Percentiles rank a stretch among this genome's conserved stretches.
phyloP scores from a whole-genome alignment of 495 filamentous ascomycete species.

The Penicillium egyptiacum region DNA sequence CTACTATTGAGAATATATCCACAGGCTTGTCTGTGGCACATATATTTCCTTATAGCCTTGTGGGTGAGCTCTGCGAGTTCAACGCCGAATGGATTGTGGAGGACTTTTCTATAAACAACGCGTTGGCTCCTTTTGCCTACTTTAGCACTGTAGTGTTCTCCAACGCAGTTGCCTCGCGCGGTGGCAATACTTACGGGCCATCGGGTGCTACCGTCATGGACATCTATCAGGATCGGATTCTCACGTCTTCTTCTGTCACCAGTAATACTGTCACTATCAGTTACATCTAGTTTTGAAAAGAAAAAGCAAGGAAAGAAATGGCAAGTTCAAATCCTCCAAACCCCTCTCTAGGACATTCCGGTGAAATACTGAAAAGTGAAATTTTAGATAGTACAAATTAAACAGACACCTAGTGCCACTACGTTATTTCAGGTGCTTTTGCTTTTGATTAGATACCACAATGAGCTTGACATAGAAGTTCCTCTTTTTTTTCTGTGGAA shows the following conservation, averaged over 20 bases:
- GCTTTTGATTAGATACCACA: neutral
- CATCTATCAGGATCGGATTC: conserved; percentile 44
- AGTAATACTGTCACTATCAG: conserved; percentile 24
- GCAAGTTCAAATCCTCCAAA: neutral
- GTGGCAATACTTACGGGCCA: conserved; percentile 28
- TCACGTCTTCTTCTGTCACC: conserved; percentile 42
- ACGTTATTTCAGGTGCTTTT: neutral
- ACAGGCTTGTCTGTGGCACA: conserved; percentile 52
- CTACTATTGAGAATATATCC: conserved; percentile 50
- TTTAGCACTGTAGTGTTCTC: conserved; percentile 54
- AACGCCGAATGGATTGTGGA: conserved; percentile 67
- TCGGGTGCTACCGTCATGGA: conserved; percentile 46
- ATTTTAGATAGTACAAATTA: neutral
- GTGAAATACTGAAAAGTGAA: neutral
- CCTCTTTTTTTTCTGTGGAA: neutral
- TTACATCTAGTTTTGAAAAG: conserved; percentile 15
- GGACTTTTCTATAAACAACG: conserved; percentile 46
- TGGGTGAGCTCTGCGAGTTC: conserved; percentile 28
- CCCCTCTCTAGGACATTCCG: neutral
- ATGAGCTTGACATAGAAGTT: neutral
- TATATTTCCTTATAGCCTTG: conserved; percentile 38
- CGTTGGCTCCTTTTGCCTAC: conserved; percentile 52
- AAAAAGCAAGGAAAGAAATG: neutral
- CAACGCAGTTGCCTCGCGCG: conserved; percentile 29
- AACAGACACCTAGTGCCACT: neutral